Percentiles rank a stretch among this genome's conserved stretches.
Evolutionary conservation across 306 rosid genomes (phyloP).

Genomic region (Prunus fruticosa): DNA sequence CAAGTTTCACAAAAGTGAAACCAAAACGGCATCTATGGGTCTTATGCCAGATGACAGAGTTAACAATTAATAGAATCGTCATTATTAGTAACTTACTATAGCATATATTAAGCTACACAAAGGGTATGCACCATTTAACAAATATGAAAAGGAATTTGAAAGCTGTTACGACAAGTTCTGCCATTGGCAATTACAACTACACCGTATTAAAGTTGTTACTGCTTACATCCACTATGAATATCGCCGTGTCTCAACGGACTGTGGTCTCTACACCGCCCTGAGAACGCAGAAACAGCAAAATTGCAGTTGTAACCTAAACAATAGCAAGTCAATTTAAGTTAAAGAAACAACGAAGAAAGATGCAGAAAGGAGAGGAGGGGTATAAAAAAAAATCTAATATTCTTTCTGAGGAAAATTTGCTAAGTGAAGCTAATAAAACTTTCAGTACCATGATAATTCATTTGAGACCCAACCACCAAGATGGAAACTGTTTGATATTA

Average conservation of each 20-base stretch:
- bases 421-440: neutral
- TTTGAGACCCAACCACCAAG: neutral
- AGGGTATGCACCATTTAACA: conserved; percentile 1
- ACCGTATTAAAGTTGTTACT: conserved; percentile 3
- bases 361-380: no score
- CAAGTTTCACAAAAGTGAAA: conserved; percentile 3
- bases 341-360: neutral
- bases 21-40: conserved; percentile 4
- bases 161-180: neutral
- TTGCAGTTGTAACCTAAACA: conserved; percentile 14
- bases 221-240: conserved; percentile 54
- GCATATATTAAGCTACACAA: conserved; percentile 1
- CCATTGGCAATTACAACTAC: neutral
- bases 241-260: conserved; percentile 34
- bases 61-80: conserved; percentile 10
- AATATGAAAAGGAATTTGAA: neutral
- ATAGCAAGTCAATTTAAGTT: neutral
- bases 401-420: neutral
- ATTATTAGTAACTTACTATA: conserved; percentile 3
- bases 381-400: neutral
- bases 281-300: neutral
- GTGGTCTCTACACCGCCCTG: neutral
- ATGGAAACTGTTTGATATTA: neutral
- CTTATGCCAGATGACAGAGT: conserved; percentile 5
- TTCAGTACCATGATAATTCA: neutral